Evolutionary conservation across 345 rosid species (phyloP), one percentile per base, ranked within the genome.

Genomic region (Brassica cretica): DNA sequence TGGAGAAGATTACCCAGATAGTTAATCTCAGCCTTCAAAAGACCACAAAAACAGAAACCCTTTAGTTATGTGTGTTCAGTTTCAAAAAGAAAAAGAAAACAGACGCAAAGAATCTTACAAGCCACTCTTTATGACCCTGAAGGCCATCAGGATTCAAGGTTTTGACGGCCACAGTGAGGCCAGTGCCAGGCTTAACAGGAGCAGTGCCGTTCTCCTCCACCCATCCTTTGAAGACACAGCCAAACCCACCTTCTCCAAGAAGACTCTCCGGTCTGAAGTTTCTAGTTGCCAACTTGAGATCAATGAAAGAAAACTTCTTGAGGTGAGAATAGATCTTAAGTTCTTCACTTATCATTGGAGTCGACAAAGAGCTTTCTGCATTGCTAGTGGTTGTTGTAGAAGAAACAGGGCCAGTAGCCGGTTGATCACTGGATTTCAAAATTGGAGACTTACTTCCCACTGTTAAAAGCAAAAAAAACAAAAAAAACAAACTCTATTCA

Each of bases 81-180:
- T 9, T 14, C 61, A 56, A 71, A 7, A 78, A 19, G 39, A 33
- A 7, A 32, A 64, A 70, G 75, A 25, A 71, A 14, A 46, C 5
- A 46, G 6, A 14, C 1, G 5, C 0, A 56, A 18, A 76, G 64
- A 74, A 78, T 76, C 82, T 66, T 83, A 94, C 98, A 93, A 94
- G 95, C 98, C 98, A 94, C 78, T 94, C 98, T 85, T 90, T 92
- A 68, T 94, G 98, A 79, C 98, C 98, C 84, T 94, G 98, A 81
- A 94, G 95, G 75, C 98, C 98, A 80, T 94, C 98, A 78, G 91
- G 98, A 82, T 94, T 94, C 66, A 94, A 91, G 71, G 97, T 94
- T 86, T 94, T 94, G 76, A 94, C 97, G 2, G 98, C 98, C 27
- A 94, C 98, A 55, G 98, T 92, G 67, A 94, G 93, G 41, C 98